Percentiles rank a stretch among this genome's conserved stretches.
Evolutionary conservation across 75 land plant genomes (phyloP).

Genomic region (Selaginella moellendorffii): DNA sequence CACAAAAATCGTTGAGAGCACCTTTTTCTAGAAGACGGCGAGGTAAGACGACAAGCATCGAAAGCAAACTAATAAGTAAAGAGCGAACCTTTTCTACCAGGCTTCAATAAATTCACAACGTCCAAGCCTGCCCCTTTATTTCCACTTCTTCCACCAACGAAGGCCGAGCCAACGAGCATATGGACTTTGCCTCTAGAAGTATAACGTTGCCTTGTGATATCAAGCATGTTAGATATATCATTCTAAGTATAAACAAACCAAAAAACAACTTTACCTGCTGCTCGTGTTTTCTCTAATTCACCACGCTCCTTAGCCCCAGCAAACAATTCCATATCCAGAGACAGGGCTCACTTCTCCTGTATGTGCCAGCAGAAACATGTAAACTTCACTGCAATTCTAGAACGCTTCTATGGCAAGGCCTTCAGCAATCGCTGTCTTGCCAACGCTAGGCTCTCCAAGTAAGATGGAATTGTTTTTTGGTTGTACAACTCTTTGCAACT

Average conservation of each 20-base stretch:
- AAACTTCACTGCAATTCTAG: background rate
- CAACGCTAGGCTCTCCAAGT: slow-evolving; percentile 91
- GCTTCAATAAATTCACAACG: too few relatives aligned
- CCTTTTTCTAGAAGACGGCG: too few relatives aligned
- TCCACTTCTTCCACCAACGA: too few relatives aligned
- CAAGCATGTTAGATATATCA: too few relatives aligned
- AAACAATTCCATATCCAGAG: slow-evolving; percentile 74
- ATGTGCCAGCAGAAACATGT: slow-evolving; percentile 3
- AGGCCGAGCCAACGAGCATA: too few relatives aligned
- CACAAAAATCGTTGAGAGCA: slow-evolving; percentile 56
- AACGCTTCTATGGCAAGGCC: slow-evolving; percentile 50
- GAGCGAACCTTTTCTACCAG: too few relatives aligned
- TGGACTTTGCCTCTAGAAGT: too few relatives aligned
- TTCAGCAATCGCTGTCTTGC: slow-evolving; percentile 97
- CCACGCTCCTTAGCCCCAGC: slow-evolving; percentile 84
- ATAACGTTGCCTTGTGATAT: too few relatives aligned
- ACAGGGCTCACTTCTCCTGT: slow-evolving; percentile 68
- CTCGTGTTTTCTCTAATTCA: slow-evolving; percentile 55
- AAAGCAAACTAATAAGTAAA: too few relatives aligned
- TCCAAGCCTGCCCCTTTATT: too few relatives aligned
- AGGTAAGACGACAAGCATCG: too few relatives aligned
- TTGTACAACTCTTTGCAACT: slow-evolving; percentile 60
- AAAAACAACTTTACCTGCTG: slow-evolving; percentile 46
- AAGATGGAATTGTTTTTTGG: slow-evolving; percentile 90
- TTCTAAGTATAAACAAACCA: too few relatives aligned